Evolutionary conservation across 2,329 filamentous ascomycete genomes (phyloP).

Genomic region (Hortaea werneckii): DNA sequence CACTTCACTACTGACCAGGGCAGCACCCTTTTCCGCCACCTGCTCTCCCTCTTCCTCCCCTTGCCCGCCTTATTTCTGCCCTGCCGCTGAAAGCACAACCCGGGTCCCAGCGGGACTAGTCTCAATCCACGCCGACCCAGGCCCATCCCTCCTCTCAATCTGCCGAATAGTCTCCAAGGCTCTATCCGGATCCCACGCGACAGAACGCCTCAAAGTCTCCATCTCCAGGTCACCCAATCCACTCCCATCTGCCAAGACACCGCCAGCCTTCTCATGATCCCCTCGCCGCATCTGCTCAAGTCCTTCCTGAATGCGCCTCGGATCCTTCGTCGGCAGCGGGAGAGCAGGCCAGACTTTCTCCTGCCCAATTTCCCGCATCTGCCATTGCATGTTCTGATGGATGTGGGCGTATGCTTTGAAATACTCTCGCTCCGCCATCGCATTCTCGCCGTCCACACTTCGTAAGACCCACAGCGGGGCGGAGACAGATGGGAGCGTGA

Average conservation of each 20-base stretch:
- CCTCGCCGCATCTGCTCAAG: background rate
- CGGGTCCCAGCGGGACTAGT: background rate
- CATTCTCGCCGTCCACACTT: background rate
- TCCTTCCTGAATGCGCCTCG: background rate
- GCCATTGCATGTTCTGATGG: background rate
- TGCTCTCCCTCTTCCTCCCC: too few relatives aligned
- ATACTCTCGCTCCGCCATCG: background rate
- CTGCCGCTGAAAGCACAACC: background rate
- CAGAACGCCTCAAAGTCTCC: background rate
- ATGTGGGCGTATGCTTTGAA: background rate
- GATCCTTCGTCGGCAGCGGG: background rate
- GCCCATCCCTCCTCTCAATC: background rate
- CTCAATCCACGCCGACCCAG: background rate
- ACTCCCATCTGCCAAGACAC: background rate
- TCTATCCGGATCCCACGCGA: too few relatives aligned
- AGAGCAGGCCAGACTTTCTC: background rate
- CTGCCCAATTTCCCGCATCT: background rate
- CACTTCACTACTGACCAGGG: background rate
- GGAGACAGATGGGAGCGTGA: background rate
- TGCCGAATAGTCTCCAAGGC: background rate
- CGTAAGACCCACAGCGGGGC: background rate
- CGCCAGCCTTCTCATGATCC: background rate
- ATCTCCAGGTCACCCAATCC: background rate
- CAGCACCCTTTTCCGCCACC: too few relatives aligned
- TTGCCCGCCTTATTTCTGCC: background rate